Conservation (phyloP, 2,329 filamentous ascomycete genomes). For the Leptographium wingfieldii region DNA sequence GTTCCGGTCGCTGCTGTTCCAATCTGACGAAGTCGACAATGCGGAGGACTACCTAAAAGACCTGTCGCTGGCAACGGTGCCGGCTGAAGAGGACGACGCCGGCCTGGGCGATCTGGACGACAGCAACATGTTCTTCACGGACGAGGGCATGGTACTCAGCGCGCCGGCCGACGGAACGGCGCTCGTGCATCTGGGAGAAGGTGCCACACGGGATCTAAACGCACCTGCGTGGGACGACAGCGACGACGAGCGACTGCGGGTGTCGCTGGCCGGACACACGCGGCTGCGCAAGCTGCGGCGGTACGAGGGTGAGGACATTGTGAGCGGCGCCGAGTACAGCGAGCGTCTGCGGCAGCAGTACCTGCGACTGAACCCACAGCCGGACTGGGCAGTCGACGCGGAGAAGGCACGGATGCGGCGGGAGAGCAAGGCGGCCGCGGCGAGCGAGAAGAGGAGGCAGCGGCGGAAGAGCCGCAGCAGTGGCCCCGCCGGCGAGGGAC, state of each 20-base stretch:
- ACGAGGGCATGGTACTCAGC: constrained; percentile 28
- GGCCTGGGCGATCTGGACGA: constrained; percentile 46
- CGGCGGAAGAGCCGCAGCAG: constrained; percentile 2
- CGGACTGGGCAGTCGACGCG: constrained; percentile 44
- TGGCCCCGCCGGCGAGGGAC: no score
- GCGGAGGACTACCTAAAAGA: constrained; percentile 24
- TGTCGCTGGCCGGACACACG: constrained; percentile 67
- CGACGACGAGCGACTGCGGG: constrained; percentile 76
- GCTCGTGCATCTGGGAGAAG: constrained; percentile 7
- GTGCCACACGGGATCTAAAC: constrained; percentile 36
- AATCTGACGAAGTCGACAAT: constrained; percentile 28
- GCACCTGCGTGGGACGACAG: constrained; percentile 80
- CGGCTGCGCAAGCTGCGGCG: constrained; percentile 72
- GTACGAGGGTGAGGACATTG: constrained; percentile 71
- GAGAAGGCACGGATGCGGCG: constrained; percentile 38
- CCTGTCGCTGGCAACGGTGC: constrained; percentile 15
- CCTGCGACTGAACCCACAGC: constrained; percentile 44
- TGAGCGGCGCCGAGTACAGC: constrained; percentile 78
- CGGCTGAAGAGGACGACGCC: constrained; percentile 12
- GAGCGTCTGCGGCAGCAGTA: constrained; percentile 70
- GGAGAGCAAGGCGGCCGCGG: constrained; percentile 27
- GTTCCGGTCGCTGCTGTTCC: constrained; percentile 63
- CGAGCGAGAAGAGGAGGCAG: constrained; percentile 2
- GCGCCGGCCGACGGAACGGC: constrained; percentile 18
- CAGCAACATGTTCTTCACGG: constrained; percentile 74